These are phyloP conservation scores for Paracorniculantispora psalliotae DNA, from an alignment of 2,329 filamentous ascomycete genomes.

Conservation along the genomic window DNA sequence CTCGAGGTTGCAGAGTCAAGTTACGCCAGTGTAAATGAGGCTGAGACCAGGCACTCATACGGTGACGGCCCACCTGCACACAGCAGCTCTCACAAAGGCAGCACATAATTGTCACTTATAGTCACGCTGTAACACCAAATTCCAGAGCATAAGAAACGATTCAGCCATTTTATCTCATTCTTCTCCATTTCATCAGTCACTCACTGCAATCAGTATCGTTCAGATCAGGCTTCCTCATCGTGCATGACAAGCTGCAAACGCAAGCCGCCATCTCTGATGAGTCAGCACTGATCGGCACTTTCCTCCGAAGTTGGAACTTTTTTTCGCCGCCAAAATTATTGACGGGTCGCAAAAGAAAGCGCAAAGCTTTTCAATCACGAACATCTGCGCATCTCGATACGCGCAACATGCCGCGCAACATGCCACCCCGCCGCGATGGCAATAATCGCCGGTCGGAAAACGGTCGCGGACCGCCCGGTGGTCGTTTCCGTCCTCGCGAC, in stretches of 20 bases:
- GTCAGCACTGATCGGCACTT: constrained; percentile 10
- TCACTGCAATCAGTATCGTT: no score
- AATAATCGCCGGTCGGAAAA: background rate
- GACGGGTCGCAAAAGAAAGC: background rate
- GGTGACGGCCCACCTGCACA: background rate
- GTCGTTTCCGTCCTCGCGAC: constrained; percentile 7
- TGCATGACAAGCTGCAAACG: background rate
- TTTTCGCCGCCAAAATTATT: background rate
- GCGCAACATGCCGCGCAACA: constrained; percentile 11
- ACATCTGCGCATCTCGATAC: background rate
- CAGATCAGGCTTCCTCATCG: no score
- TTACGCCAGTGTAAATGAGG: background rate
- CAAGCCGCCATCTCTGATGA: background rate
- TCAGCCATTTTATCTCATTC: no score
- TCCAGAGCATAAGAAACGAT: no score
- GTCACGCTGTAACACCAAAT: no score
- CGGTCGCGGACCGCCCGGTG: background rate
- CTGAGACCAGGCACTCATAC: background rate
- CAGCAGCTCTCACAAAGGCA: background rate
- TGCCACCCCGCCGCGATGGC: constrained; percentile 11
- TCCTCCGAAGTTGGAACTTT: background rate
- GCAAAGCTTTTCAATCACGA: background rate
- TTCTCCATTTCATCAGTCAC: no score
- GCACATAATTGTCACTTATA: no score
- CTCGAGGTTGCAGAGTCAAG: background rate